Base-by-base conservation (phyloP, 305 asterid species). In the Ilex paraguariensis region DNA sequence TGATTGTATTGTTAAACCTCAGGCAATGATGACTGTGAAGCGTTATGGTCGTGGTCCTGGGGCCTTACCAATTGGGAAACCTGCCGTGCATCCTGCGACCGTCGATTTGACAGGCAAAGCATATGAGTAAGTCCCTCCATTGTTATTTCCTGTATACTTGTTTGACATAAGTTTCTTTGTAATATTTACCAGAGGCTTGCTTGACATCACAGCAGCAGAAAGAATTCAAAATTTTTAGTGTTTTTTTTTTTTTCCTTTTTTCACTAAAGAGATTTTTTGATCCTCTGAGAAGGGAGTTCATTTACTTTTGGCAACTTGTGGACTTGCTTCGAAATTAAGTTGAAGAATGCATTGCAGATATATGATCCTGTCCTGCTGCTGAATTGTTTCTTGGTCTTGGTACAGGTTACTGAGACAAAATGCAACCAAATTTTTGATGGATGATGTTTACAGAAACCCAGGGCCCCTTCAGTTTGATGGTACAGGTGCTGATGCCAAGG, bases 381-480 rank as follows among this genome's bases (percentile, higher is more conserved):
- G 82, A 84, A 39, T 70, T 83, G 66, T 75, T 83, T 73, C 85
- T 65, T 69, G 40, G 40, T 33, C 40, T 33, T 64, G 50, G 62
- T 65, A 61, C 75, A 92, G 97, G 79, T 65, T 92, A 66, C 74
- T 89, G 86, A 82, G 96, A 59, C 95, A 89, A 75, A 89, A 85
- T 21, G 95, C 95, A 0, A 74, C 88, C 78, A 89, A 80, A 77
- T 87, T 92, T 67, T 82, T 87, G 84, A 65, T 87, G 70, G 97
- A 92, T 15, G 97, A 92, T 67, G 82, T 85, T 6, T 89, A 92
- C 75, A 84, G 98, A 83, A 92, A 92, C 81, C 97, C 98, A 0
- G 97, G 98, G 45, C 95, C 97, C 31, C 96, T 92, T 70, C 98
- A 92, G 76, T 92, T 79, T 71, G 97, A 92, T 31, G 96, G 98